Evolutionary conservation across 1,284 basidiomycete genomes (phyloP).

Genomic region (Fomes fomentarius): DNA sequence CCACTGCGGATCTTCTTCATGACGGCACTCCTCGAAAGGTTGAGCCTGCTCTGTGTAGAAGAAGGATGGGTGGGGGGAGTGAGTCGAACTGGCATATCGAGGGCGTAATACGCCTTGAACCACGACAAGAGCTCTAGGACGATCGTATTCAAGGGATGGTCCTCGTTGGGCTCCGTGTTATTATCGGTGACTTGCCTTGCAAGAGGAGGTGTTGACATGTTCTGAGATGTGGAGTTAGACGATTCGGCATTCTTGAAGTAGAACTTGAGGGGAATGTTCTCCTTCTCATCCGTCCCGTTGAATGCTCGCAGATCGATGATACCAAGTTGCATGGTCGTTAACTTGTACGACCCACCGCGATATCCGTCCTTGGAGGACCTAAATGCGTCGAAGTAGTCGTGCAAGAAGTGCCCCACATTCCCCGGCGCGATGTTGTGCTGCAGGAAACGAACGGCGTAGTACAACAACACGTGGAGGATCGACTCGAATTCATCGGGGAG

Average conservation of each 20-base stretch:
- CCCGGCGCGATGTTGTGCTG: not conserved
- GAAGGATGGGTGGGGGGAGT: no score
- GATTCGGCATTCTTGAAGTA: no score
- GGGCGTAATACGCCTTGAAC: not conserved
- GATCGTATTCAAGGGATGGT: not conserved
- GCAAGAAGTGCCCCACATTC: not conserved
- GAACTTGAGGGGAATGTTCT: no score
- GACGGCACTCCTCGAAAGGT: no score
- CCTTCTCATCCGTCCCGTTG: not conserved
- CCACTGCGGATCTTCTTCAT: no score
- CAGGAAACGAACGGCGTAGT: not conserved
- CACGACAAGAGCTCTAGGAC: not conserved
- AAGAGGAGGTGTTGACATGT: no score
- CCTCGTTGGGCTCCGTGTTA: not conserved
- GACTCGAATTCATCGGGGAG: slow-evolving; percentile 7
- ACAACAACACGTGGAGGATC: slow-evolving; percentile 4
- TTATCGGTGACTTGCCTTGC: no score
- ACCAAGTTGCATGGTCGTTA: not conserved
- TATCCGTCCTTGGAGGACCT: no score
- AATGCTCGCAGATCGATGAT: not conserved
- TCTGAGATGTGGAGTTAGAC: no score
- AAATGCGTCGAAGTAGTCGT: not conserved
- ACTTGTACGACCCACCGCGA: no score
- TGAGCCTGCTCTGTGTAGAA: no score
- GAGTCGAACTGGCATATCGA: no score